These are phyloP conservation scores for Lathyrus tuberosus DNA, from an alignment of 306 rosid species.

Conservation along the genomic window DNA sequence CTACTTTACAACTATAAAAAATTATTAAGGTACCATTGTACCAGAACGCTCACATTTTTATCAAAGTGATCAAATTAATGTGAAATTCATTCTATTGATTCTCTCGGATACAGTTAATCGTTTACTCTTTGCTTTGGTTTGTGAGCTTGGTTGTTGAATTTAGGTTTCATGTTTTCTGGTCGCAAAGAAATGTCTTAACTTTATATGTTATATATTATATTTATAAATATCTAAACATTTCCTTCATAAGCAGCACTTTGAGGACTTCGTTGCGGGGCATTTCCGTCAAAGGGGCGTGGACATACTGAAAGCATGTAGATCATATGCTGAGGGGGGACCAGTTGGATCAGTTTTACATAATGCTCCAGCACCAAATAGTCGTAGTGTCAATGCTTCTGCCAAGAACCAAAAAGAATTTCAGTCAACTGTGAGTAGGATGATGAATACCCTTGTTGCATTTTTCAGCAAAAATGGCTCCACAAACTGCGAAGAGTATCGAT, in stretches of 20 bases:
- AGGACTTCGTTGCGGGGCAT: constrained; percentile 66
- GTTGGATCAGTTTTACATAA: constrained; percentile 55
- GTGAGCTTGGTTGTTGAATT: constrained; percentile 6
- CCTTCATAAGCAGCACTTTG: constrained; percentile 67
- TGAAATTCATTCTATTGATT: background rate
- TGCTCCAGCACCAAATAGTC: constrained; percentile 5
- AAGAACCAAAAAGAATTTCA: constrained; percentile 47
- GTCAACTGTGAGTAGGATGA: constrained; percentile 56
- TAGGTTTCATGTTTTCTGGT: constrained; percentile 2
- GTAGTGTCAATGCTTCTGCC: too few relatives aligned
- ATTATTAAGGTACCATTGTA: background rate
- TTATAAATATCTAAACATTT: background rate
- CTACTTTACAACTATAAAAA: background rate
- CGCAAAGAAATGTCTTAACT: background rate
- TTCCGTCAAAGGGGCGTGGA: constrained; percentile 50
- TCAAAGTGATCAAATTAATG: background rate
- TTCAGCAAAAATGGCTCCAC: constrained; percentile 72
- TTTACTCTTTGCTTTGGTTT: constrained; percentile 11
- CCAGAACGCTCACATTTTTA: constrained; percentile 3
- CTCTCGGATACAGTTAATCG: background rate
- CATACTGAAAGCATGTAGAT: constrained; percentile 64
- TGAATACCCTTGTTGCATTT: constrained; percentile 56
- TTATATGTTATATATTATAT: background rate
- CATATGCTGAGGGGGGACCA: constrained; percentile 60
- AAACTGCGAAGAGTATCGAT: constrained; percentile 59